These are phyloP conservation scores for Aquilaria sinensis DNA, from an alignment of 345 rosid species.

Conservation along the genomic window DNA sequence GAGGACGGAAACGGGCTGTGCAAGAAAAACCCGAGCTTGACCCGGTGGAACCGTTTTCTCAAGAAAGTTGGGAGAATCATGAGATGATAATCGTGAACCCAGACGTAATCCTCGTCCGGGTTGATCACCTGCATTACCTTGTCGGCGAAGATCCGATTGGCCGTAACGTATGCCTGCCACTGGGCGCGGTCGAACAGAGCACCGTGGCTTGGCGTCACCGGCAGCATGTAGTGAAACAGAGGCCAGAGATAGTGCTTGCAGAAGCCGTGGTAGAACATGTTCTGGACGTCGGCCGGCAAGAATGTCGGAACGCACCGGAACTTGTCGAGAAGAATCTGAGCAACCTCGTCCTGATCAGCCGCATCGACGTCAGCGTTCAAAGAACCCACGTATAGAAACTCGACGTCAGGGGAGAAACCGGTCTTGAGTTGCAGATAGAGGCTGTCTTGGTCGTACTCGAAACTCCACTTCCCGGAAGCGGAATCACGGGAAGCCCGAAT, in stretches of 20 bases:
- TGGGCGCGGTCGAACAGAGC: constrained; percentile 43
- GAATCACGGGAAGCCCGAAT: constrained; percentile 30
- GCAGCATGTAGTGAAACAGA: constrained; percentile 64
- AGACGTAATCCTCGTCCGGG: constrained; percentile 66
- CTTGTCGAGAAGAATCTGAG: constrained; percentile 38
- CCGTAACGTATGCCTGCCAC: constrained; percentile 63
- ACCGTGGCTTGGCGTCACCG: constrained; percentile 44
- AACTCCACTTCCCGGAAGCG: constrained; percentile 33
- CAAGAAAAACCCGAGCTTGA: constrained; percentile 65
- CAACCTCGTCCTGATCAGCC: constrained; percentile 53
- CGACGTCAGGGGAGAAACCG: constrained; percentile 47
- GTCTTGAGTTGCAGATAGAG: constrained; percentile 52
- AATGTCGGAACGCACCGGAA: constrained; percentile 67
- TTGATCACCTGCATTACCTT: constrained; percentile 52
- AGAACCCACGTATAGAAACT: constrained; percentile 59
- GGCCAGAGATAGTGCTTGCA: constrained; percentile 95
- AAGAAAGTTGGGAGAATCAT: constrained; percentile 70
- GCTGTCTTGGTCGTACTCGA: constrained; percentile 58
- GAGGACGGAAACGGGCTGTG: constrained; percentile 78
- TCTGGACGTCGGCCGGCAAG: constrained; percentile 42
- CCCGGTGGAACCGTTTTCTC: constrained; percentile 43
- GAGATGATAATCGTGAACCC: constrained; percentile 88
- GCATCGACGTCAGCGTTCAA: constrained; percentile 45
- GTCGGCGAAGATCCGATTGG: constrained; percentile 61
- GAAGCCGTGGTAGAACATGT: constrained; percentile 69